Evolutionary conservation across 2,329 filamentous ascomycete genomes (phyloP), one percentile per base, ranked within the genome.

Genomic region (Dactylellina drechsleri): DNA sequence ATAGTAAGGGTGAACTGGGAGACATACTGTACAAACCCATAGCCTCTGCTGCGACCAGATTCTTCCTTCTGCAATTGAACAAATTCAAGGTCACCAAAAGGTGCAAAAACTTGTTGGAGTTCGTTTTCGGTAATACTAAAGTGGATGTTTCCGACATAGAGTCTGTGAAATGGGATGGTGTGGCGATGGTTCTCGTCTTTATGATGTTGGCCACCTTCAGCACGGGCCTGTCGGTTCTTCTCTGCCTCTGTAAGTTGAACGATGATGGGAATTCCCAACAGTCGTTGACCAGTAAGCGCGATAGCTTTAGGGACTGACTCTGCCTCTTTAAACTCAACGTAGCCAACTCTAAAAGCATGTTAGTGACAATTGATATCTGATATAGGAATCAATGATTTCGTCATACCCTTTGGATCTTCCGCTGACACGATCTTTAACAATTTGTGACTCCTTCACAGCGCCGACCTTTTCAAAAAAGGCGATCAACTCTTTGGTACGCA

Each of bases 141-240:
- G 85, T 99, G 95, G 79, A 99, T 98, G 82, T 99, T 99, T 83
- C 95, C 95, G 79, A 99, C 94, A 83, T 98, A 99, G 74, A 99
- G 90, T 79, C 96, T 92, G 84, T 99, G 95, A 85, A 98, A 98
- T 23, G 95, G 95, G 73, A 96, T 90, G 76, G 62, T 66, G 16
- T 60, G 70, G 20, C 57, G 71, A 47, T 68, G 71, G 45, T 76
- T 65, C 26, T 76, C 66, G 28, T 76, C 66, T 50, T 57, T 66
- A 7, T 76, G 45, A 23, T 71, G 59, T 52, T 71, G 65, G 31
- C 66, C 72, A 20, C 66, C 71, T 66, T 76, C 79, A 52, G 78
- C 78, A 79, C 94, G 92, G 77, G 93, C 92, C 85, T 97, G 94
- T 79, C 95, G 93, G 82, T 99, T 99, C 86, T 99, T 99, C 83